phyloP scores from a whole-genome alignment of 2,329 filamentous ascomycete species.

The Fusarium fujikuroi region DNA sequence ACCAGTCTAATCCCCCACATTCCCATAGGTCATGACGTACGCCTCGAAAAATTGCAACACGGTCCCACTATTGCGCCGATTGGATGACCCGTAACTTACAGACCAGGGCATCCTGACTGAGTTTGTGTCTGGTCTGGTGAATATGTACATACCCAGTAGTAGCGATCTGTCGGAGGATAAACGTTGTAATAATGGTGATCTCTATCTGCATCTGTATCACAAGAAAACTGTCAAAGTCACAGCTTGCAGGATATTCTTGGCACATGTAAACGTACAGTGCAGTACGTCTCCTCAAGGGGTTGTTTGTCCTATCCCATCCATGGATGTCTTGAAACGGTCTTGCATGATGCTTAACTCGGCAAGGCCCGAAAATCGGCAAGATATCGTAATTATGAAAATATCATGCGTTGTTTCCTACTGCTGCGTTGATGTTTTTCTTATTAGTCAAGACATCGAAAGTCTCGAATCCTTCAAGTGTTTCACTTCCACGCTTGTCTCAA shows the following conservation, averaged over 20 bases:
- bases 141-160: too few relatives aligned
- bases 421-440: background rate
- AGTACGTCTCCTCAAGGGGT: background rate
- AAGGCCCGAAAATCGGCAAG: constrained; percentile 16
- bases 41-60: constrained; percentile 11
- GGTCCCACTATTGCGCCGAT: constrained; percentile 31
- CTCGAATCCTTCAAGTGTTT: constrained; percentile 25
- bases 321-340: constrained; percentile 25
- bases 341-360: constrained; percentile 24
- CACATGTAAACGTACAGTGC: constrained; percentile 15
- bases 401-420: constrained; percentile 10
- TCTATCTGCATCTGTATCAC: constrained; percentile 10
- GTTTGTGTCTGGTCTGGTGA: background rate
- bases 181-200: constrained; percentile 7
- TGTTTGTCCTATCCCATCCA: background rate
- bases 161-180: background rate
- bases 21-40: constrained; percentile 30
- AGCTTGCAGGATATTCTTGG: constrained; percentile 22
- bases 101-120: background rate
- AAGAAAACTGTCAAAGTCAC: constrained; percentile 1
- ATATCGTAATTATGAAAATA: background rate
- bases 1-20: constrained; percentile 31
- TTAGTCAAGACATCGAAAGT: constrained; percentile 7
- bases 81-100: constrained; percentile 1
- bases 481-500: constrained; percentile 27